Base-by-base conservation (phyloP, 1,284 basidiomycete genomes). In the Ganoderma sinense region DNA sequence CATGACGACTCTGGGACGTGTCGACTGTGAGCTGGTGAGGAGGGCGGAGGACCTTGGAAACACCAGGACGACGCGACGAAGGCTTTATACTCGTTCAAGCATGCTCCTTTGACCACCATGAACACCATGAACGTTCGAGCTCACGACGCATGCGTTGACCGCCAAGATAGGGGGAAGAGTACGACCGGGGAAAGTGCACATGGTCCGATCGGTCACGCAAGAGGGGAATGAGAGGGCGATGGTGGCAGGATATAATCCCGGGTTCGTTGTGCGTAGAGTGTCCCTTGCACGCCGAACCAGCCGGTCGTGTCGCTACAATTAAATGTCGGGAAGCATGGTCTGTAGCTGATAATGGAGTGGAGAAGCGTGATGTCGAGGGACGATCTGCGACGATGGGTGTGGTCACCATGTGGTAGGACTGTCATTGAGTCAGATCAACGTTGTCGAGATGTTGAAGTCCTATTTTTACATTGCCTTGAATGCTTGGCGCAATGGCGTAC, bases 1-100 rank as follows among this genome's bases (percentile, higher is more conserved):
- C 76, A 77, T 78, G 43, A 65, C 64, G 74, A 29, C 40, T 61
- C 59, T 43, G n/a, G 36, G 33, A 33, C 58, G 33, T 59, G 31
- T 40, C 20, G 39, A 14, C n/a, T 40, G 36, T 13, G 23, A 23
- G 40, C 4, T 59, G 39, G 23, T 2, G 39, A 51, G 48, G n/a
- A 26, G 48, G n/a, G 23, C 13, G 23, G 40, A 66, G 45, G 48
- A 53, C 26, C 65, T 62, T 61, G 45, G 29, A 40, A 8, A 11
- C 18, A 6, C 31, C 16, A 13, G 18, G 20, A 18, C 33, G 43
- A 29, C 20, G 20, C 20, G 20, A n/a, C 10, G 43, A 45, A 20
- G 2, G 31, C 33, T 66, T 66, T 66, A 65, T 65, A 65, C 56
- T 26, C 41, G 36, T 18, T 16, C 43, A 45, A 10, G n/a, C 20